These are phyloP conservation scores for Triticum turgidum DNA, from an alignment of 176 grass and related monocot species.

Conservation along the genomic window DNA sequence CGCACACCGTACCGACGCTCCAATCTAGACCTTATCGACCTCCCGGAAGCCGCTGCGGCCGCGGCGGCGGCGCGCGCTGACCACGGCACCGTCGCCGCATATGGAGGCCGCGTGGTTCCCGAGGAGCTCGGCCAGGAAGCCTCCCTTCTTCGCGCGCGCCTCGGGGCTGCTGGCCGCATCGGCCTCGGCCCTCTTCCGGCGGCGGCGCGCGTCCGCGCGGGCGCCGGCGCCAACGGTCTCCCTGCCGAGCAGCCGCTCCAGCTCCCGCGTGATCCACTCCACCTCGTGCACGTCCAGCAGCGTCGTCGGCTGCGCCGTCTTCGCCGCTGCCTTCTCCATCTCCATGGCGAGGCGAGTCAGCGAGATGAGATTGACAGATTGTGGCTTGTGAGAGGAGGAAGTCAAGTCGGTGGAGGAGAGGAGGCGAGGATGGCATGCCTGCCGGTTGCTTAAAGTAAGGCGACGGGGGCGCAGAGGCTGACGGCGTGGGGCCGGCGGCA, in stretches of 20 bases:
- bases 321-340: not conserved
- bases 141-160: not conserved
- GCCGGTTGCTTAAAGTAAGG: not conserved
- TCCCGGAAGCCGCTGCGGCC: conserved; percentile 13
- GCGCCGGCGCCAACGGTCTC: not conserved
- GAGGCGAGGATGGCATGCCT: not conserved
- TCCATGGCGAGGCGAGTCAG: not conserved
- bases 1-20: not conserved
- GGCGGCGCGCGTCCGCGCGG: not conserved
- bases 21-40: conserved; percentile 40
- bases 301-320: conserved; percentile 16
- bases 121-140: conserved; percentile 27
- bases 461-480: conserved; percentile 1
- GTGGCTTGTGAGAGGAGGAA: not conserved
- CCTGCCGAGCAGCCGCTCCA: conserved; percentile 48
- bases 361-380: not conserved
- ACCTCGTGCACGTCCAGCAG: conserved; percentile 73
- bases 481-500: not conserved
- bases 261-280: conserved; percentile 71
- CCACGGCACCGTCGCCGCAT: conserved; percentile 25
- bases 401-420: not conserved
- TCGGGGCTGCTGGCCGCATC: not conserved
- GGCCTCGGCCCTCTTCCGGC: conserved; percentile 12
- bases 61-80: not conserved
- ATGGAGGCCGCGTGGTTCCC: conserved; percentile 45